Evolutionary conservation across 768 basidiomycete genomes (phyloP).

Genomic region (Agrocybe praecox): DNA sequence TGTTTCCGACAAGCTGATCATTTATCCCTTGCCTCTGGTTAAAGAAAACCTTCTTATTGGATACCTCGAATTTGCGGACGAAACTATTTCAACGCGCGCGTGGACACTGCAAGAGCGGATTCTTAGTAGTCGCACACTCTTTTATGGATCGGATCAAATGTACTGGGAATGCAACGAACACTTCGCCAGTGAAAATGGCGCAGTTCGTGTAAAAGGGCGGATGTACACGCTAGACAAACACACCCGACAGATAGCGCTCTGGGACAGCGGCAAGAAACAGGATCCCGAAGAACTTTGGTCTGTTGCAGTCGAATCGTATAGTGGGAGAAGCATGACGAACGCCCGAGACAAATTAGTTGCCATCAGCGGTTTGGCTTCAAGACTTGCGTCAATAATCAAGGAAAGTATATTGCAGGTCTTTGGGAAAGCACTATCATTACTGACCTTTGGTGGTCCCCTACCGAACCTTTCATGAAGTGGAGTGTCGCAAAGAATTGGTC

Average conservation of each 20-base stretch:
- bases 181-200: not conserved
- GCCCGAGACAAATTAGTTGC: not conserved
- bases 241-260: not conserved
- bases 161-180: constrained; percentile 3
- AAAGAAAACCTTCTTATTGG: not conserved
- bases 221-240: not conserved
- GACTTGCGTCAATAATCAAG: not conserved
- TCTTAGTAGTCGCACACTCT: not conserved
- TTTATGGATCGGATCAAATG: constrained; percentile 1
- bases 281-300: not conserved
- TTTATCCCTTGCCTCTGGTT: not conserved
- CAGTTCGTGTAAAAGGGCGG: not conserved
- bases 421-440: not conserved
- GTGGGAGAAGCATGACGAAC: not conserved
- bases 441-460: not conserved
- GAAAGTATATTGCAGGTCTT: constrained; percentile 1
- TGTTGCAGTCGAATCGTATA: not conserved
- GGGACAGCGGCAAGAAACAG: not conserved
- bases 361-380: not conserved
- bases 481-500: not conserved
- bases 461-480: not conserved
- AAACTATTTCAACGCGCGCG: not conserved
- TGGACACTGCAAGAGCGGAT: constrained; percentile 6
- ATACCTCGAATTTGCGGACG: not conserved
- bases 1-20: not conserved